Percentiles rank a stretch among this genome's conserved stretches.
Evolutionary conservation across 768 basidiomycete species (phyloP).

Genomic region (Boletus rufocinnamomeus): DNA sequence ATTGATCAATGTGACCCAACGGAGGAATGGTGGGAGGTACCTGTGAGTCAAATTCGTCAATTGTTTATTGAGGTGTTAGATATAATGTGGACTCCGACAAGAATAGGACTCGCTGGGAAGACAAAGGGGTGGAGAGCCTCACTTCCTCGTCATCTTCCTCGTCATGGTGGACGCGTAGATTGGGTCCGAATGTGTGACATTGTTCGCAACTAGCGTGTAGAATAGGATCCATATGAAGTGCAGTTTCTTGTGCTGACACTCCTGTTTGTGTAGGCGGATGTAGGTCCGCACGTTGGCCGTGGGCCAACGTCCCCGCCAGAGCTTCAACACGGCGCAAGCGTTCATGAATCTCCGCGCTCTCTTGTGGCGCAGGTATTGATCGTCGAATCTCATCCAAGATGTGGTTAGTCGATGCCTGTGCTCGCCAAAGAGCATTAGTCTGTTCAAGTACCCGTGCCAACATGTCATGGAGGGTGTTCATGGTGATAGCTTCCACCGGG

Average conservation of each 20-base stretch:
- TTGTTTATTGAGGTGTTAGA: background rate
- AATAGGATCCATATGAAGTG: background rate
- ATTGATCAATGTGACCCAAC: background rate
- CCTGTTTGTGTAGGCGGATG: too few relatives aligned
- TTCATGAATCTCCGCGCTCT: slow-evolving; percentile 40
- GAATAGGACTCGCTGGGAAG: background rate
- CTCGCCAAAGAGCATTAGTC: slow-evolving; percentile 57
- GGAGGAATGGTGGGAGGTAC: background rate
- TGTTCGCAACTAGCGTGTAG: background rate
- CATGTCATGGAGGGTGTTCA: slow-evolving; percentile 50
- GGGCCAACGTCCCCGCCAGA: slow-evolving; percentile 11
- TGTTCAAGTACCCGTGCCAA: slow-evolving; percentile 58
- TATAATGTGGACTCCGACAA: background rate
- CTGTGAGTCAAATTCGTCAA: slow-evolving; percentile 3
- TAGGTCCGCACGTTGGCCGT: background rate
- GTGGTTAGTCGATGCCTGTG: slow-evolving; percentile 58
- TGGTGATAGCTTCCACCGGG: slow-evolving; percentile 30
- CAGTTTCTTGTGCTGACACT: background rate
- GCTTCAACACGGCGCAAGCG: slow-evolving; percentile 23
- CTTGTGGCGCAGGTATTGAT: slow-evolving; percentile 38
- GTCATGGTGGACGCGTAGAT: background rate
- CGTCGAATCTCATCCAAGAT: slow-evolving; percentile 59
- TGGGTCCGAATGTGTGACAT: background rate
- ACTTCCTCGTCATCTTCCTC: background rate
- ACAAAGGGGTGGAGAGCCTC: background rate